A percentile compares a stretch with the other conserved stretches of the same genome.
phyloP scores from a whole-genome alignment of 768 basidiomycete genomes.

The Candolleomyces aberdarensis region DNA sequence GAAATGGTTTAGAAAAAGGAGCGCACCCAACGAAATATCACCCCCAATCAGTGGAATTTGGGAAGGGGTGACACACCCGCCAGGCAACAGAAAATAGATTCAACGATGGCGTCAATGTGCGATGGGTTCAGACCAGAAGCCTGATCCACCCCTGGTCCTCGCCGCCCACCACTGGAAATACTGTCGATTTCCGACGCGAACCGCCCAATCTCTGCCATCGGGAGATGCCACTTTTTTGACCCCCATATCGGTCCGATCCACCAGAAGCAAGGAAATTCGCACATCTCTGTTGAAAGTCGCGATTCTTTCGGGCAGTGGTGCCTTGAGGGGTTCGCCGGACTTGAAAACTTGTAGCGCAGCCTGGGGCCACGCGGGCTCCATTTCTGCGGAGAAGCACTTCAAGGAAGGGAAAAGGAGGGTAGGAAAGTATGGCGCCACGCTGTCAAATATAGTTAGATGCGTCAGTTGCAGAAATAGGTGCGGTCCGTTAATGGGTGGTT shows the following conservation, averaged over 20 bases:
- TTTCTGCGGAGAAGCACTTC: slow-evolving; percentile 3
- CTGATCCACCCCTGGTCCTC: neutral
- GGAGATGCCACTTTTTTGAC: neutral
- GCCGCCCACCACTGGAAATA: slow-evolving; percentile 1
- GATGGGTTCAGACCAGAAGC: slow-evolving; percentile 10
- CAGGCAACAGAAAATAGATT: no score
- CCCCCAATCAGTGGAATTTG: no score
- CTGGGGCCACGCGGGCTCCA: slow-evolving; percentile 1
- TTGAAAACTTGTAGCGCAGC: slow-evolving; percentile 3
- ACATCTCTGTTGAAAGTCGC: neutral
- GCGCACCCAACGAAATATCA: no score
- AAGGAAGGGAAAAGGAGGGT: neutral
- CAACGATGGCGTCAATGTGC: no score
- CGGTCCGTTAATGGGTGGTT: slow-evolving; percentile 5
- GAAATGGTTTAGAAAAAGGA: no score
- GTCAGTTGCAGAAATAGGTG: slow-evolving; percentile 9
- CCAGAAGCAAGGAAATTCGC: neutral
- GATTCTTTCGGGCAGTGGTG: neutral
- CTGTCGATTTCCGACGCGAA: neutral
- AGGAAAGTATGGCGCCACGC: slow-evolving; percentile 7
- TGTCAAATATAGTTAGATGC: slow-evolving; percentile 7
- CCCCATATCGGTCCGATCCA: neutral
- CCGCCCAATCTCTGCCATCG: neutral
- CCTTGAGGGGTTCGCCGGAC: neutral
- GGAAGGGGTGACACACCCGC: no score